Evolutionary conservation across 345 rosid genomes (phyloP), one percentile per base, ranked within the genome.

Genomic region (Euphorbia tirucalli): DNA sequence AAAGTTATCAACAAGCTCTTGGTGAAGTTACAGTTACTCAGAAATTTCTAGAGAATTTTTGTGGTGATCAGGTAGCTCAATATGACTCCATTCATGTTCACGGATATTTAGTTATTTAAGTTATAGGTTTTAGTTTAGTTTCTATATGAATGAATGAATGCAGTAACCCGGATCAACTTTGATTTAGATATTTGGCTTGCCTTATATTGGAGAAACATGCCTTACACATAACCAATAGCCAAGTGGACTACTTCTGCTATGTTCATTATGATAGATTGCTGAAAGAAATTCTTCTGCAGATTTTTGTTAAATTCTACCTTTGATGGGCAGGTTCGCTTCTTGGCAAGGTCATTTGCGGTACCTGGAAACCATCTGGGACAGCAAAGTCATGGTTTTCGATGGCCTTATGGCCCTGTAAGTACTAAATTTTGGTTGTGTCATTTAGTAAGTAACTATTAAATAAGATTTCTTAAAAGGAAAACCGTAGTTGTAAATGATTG

Each of bases 321-420:
- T 28, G 31, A 41, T 56, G 55, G 27, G 52, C 81, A 95, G 99
- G 99, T 95, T 68, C 96, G 99, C 52, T 92, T 92, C 76, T 71
- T 95, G 71, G 97, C 99, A 68, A 84, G 96, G 80, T 92, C 97
- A 73, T 95, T 95, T 81, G 90, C 83, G 16, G 86, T 92, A 37
- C 97, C 99, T 54, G 99, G 99, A 71, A 92, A 92, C 85, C 97
- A 95, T 74, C 85, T 88, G 72, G 99, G 99, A 66, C 99, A 95
- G 83, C 97, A 90, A 79, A 95, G 97, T 74, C 87, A 95, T 81
- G 99, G 97, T 31, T 92, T 83, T 78, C 91, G 97, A 50, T 95
- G 99, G 99, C 99, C 99, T 43, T 95, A 90, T 79, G 99, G 99
- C 77, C 89, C 97, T 39, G 99, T 95, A 87, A 92, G 81, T 72